Evolutionary conservation across 345 rosid species (phyloP), one percentile per base, ranked within the genome.

Genomic region (Combretum micranthum): DNA sequence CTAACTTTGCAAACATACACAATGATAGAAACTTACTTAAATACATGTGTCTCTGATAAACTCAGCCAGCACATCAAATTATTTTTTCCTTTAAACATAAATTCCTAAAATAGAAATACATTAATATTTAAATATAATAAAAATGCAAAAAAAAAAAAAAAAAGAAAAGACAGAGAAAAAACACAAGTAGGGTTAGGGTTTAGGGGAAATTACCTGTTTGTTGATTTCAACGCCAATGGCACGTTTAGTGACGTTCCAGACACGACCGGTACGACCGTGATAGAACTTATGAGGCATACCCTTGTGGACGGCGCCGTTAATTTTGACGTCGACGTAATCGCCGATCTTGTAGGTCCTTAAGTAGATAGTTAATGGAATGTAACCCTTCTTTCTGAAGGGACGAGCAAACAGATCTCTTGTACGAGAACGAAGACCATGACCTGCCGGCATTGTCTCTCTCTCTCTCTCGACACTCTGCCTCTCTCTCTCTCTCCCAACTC

Each of bases 221-320:
- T 88, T 88, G 53, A 85, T 68, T 74, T 85, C 96, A 3, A 88
- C 93, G 25, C 96, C 96, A 10, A 85, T 69, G 57, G 96, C 90
- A 13, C 90, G 93, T 52, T 88, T 88, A 75, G 92, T 88, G 22
- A 88, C 90, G 55, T 88, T 88, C 93, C 96, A 88, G 75, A 88
- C 71, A 37, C 81, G 80, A 12, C 96, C 96, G 37, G 96, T 88
- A 62, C 96, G 96, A 9, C 96, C 96, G 53, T 66, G 70, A 51
- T 59, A 88, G 75, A 85, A 88, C 75, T 88, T 88, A 69, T 85
- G 96, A 43, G 93, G 96, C 96, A 88, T 88, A 32, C 96, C 96
- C 76, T 88, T 88, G 69, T 88, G 93, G 56, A 88, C 63, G 63
- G 93, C 89, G 63, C 93, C 93, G 49, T 88, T 88, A 37, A 88